Base-by-base conservation (phyloP, 2,329 filamentous ascomycete species). In the Cucurbitaria berberidis region DNA sequence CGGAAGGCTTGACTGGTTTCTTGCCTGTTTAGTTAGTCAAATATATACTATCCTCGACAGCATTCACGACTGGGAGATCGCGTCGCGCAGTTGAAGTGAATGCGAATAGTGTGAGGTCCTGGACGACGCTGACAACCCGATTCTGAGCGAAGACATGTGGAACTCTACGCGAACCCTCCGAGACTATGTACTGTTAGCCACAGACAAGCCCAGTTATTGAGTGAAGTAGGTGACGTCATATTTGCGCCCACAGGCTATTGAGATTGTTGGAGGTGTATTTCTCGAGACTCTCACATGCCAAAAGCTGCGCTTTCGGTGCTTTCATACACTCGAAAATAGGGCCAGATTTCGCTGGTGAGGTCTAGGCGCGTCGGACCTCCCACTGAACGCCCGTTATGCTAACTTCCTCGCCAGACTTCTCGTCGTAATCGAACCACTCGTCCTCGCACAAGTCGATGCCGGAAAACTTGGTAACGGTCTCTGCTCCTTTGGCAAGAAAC, bases 371-470 rank as follows among this genome's bases (percentile, higher is more conserved):
- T 60, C 85, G 83, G 62, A 99, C 89, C 62, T 92, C 88, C 91
- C 92, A 99, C 57, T 85, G 90, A 49, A 96, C 76, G 26, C 95
- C 90, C 73, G 91, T 93, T 73, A 97, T 92, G 75, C 90, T 95
- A 41, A 97, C 93, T 75, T 98, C 93, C 44, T 96, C 91, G 0
- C 88, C 84, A 0, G 90, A 84, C 80, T 98, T 97, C 77, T 98
- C 93, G 64, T 98, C 93, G 68, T 98, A 99, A 66, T 98, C 93
- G 75, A 89, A 99, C 95, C 95, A 99, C 67, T 99, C 95, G 22
- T 90, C 93, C 24, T 99, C 95, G 0, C 81, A 80, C 49, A 99
- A 77, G 63, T 98, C 93, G 48, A 98, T 89, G 5, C 78, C 86
- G 0, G 85, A 82, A 69, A 99, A 99, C 67, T 91, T 90, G 35